phyloP scores from a whole-genome alignment of 805 yeast genomes.

The Komagataella phaffii region DNA sequence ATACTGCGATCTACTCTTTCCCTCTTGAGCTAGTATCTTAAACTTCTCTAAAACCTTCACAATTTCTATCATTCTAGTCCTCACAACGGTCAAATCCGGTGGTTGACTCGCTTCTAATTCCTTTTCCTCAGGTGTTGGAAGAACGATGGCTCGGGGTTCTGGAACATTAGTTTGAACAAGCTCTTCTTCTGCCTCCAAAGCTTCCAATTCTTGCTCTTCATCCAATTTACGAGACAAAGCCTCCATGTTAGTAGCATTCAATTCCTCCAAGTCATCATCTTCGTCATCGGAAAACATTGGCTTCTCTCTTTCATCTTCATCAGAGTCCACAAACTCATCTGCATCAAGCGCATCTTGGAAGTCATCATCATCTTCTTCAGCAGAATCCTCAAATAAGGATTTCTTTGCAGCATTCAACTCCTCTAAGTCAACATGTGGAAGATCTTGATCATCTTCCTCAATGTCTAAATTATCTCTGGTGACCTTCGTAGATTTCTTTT shows the following conservation, averaged over 20 bases:
- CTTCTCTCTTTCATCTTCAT: conserved; percentile 42
- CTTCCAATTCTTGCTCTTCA: conserved; percentile 42
- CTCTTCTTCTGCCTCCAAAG: conserved; percentile 48
- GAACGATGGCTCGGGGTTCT: conserved; percentile 65
- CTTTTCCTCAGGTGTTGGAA: conserved; percentile 62
- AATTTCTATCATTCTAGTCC: conserved; percentile 92
- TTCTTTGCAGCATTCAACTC: conserved; percentile 60
- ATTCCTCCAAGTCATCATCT: conserved; percentile 51
- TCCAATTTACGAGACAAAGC: conserved; percentile 58
- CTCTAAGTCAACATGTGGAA: conserved; percentile 27
- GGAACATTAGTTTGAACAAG: conserved; percentile 40
- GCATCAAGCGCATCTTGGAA: conserved; percentile 18
- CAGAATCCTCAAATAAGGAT: conserved; percentile 65
- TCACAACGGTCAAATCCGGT: conserved; percentile 65
- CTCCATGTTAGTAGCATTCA: conserved; percentile 78
- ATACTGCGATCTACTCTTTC: conserved; percentile 77
- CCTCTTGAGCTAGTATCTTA: conserved; percentile 70
- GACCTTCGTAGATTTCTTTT: conserved; percentile 14
- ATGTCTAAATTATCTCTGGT: conserved; percentile 12
- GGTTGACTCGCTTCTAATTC: conserved; percentile 35
- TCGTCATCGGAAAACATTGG: conserved; percentile 74
- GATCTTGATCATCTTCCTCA: conserved; percentile 9
- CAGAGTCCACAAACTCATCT: conserved; percentile 44
- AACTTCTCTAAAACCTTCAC: conserved; percentile 90
- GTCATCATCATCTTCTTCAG: conserved; percentile 31